Evolutionary conservation across 345 rosid species (phyloP).

Genomic region (Camelina neglecta): DNA sequence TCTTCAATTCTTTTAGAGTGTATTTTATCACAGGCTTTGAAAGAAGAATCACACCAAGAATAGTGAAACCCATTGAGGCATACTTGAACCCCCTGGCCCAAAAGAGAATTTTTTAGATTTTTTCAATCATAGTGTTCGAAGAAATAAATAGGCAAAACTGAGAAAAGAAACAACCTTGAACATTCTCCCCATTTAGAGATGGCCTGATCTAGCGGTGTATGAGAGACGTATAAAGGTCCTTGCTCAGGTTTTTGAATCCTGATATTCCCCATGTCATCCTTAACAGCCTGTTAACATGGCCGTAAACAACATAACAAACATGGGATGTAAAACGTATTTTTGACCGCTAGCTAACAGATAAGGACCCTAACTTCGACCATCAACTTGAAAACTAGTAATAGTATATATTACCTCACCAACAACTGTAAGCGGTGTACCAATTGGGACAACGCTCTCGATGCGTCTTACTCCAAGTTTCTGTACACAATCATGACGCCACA

Average conservation of each 20-base stretch:
- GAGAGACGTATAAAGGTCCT: conserved; percentile 73
- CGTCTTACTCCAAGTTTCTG: conserved; percentile 94
- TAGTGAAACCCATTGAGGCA: conserved; percentile 71
- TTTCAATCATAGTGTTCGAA: background rate
- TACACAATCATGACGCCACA: conserved; percentile 28
- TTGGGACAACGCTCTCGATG: conserved; percentile 77
- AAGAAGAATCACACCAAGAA: conserved; percentile 67
- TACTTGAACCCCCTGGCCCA: conserved; percentile 55
- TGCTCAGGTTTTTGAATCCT: conserved; percentile 39
- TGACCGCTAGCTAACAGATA: background rate
- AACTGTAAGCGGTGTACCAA: conserved; percentile 31
- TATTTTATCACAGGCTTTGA: conserved; percentile 58
- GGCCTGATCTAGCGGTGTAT: conserved; percentile 33
- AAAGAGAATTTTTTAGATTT: background rate
- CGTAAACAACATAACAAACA: conserved; percentile 17
- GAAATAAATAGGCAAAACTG: background rate
- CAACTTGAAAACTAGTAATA: no score
- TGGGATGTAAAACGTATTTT: conserved; percentile 3
- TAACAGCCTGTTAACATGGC: conserved; percentile 44
- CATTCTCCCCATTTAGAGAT: conserved; percentile 74
- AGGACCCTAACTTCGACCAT: background rate
- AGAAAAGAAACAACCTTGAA: conserved; percentile 63
- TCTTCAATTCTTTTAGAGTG: conserved; percentile 43
- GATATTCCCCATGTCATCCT: conserved; percentile 74
- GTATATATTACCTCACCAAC: conserved; percentile 75